Evolutionary conservation across 139 green algal species (phyloP).

Genomic region (Microglena sp.): DNA sequence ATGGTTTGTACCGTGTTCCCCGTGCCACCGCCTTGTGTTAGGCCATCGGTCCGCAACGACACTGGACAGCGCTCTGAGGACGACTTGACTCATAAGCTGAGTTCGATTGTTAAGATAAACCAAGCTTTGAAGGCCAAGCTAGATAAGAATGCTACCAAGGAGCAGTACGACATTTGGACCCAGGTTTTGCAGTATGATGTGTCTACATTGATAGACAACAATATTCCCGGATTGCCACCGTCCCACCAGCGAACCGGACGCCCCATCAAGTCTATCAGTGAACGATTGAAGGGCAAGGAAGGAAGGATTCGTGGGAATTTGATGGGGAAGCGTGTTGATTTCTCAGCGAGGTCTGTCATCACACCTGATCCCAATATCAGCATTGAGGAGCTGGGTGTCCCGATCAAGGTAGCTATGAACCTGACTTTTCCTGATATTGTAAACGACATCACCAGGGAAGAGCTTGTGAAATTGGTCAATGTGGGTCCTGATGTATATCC

Average conservation of each 20-base stretch:
- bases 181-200: conserved; percentile 66
- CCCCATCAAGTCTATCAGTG: conserved; percentile 85
- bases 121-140: conserved; percentile 71
- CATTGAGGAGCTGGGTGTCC: conserved; percentile 91
- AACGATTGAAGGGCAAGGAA: conserved; percentile 64
- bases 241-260: conserved; percentile 37
- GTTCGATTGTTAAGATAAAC: conserved; percentile 85
- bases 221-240: conserved; percentile 37
- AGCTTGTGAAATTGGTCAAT: conserved; percentile 73
- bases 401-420: conserved; percentile 88
- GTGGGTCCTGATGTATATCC: conserved; percentile 82
- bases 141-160: conserved; percentile 42
- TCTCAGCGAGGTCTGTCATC: conserved; percentile 91
- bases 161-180: conserved; percentile 1
- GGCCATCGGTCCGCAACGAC: conserved; percentile 54
- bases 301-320: conserved; percentile 91
- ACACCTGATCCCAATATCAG: conserved; percentile 86
- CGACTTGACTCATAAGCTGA: conserved; percentile 91
- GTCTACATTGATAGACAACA: conserved; percentile 90
- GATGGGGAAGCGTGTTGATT: conserved; percentile 97
- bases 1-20: conserved; percentile 83
- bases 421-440: conserved; percentile 91
- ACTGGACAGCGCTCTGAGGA: conserved; percentile 59
- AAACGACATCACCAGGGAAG: conserved; percentile 55
- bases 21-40: conserved; percentile 71